phyloP scores from a whole-genome alignment of 2,329 filamentous ascomycete genomes.

The Phialophora expanda region DNA sequence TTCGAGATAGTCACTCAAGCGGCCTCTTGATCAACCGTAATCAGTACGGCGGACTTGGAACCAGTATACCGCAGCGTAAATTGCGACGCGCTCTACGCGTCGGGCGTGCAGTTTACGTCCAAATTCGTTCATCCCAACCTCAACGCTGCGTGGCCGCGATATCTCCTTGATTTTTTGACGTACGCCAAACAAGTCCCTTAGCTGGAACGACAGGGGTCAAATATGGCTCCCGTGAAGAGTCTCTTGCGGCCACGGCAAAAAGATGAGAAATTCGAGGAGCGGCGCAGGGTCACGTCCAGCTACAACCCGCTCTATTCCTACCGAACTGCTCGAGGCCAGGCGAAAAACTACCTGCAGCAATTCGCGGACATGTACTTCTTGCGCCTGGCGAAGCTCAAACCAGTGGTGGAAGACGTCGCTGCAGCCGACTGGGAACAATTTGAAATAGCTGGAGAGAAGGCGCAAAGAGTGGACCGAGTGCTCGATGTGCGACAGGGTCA shows the following conservation, averaged over 20 bases:
- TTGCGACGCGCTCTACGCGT: slow-evolving; percentile 5
- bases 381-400: slow-evolving; percentile 84
- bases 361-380: slow-evolving; percentile 98
- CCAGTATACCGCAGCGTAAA: neutral
- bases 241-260: slow-evolving; percentile 31
- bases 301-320: slow-evolving; percentile 82
- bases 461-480: slow-evolving; percentile 80
- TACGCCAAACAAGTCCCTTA: neutral
- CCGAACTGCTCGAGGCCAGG: slow-evolving; percentile 66
- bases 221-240: slow-evolving; percentile 29
- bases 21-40: neutral
- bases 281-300: slow-evolving; percentile 55
- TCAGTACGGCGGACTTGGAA: neutral
- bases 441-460: slow-evolving; percentile 74
- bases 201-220: neutral
- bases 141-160: neutral
- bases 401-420: slow-evolving; percentile 76
- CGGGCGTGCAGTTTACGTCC: neutral
- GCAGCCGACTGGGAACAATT: slow-evolving; percentile 77
- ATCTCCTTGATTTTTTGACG: neutral
- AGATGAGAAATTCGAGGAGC: slow-evolving; percentile 54
- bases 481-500: slow-evolving; percentile 94
- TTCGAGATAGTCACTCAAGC: neutral
- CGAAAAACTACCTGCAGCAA: slow-evolving; percentile 84
- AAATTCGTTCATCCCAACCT: neutral